These are phyloP conservation scores for Mycena vulgaris DNA, from an alignment of 768 basidiomycete genomes.

Conservation along the genomic window DNA sequence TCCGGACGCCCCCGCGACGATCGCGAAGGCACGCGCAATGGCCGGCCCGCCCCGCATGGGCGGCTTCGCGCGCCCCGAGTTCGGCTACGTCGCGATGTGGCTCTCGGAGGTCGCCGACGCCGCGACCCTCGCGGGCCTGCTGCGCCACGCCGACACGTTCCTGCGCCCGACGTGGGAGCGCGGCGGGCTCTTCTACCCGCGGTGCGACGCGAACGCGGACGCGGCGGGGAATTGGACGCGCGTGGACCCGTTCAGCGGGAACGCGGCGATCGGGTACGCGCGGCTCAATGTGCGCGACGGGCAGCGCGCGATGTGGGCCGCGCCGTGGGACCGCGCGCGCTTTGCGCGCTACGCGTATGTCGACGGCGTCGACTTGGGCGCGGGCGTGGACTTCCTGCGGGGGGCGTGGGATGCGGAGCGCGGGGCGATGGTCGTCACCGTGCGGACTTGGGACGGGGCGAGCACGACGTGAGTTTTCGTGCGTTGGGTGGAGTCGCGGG, in stretches of 20 bases:
- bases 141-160: conserved; percentile 30
- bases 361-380: conserved; percentile 26
- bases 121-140: conserved; percentile 19
- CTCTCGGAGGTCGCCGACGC: conserved; percentile 26
- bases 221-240: conserved; percentile 27
- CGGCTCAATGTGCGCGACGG: conserved; percentile 34
- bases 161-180: conserved; percentile 30
- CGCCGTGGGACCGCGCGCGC: conserved; percentile 29
- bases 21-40: conserved; percentile 25
- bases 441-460: conserved; percentile 28
- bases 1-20: conserved; percentile 10
- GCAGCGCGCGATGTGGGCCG: conserved; percentile 31
- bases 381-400: conserved; percentile 26
- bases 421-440: conserved; percentile 29
- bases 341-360: conserved; percentile 14
- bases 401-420: conserved; percentile 29
- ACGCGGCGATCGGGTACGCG: conserved; percentile 30
- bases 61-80: conserved; percentile 6
- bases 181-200: conserved; percentile 34
- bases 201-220: conserved; percentile 17
- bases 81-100: conserved; percentile 31
- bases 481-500: not conserved
- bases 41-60: conserved; percentile 6
- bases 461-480: conserved; percentile 12
- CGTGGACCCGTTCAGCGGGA: conserved; percentile 29